Percentiles rank a stretch among this genome's conserved stretches.
These are phyloP conservation scores for Trichoderma cornu-damae DNA, from an alignment of 2,329 filamentous ascomycete genomes.

Conservation along the genomic window DNA sequence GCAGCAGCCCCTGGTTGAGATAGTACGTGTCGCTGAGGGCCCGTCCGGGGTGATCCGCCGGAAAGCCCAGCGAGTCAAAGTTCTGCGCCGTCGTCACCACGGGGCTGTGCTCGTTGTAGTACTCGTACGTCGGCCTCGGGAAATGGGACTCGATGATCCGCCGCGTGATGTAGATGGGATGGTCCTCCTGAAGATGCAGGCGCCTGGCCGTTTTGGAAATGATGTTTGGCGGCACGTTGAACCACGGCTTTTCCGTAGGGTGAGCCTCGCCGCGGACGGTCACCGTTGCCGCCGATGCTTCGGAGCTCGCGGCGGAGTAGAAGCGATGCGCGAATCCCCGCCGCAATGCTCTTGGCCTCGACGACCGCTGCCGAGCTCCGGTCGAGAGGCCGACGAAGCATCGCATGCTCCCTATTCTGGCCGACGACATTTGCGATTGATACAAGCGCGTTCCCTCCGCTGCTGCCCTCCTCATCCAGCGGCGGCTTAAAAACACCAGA, in stretches of 20 bases:
- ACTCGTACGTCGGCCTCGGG: constrained; percentile 63
- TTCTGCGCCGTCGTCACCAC: constrained; percentile 83
- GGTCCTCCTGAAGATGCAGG: constrained; percentile 85
- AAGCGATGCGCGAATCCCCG: constrained; percentile 24
- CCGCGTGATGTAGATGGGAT: constrained; percentile 85
- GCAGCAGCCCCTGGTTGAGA: constrained; percentile 73
- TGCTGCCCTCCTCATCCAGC: background rate
- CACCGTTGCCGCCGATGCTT: constrained; percentile 35
- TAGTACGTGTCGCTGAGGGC: constrained; percentile 93
- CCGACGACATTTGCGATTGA: constrained; percentile 24
- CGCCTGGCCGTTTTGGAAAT: constrained; percentile 66
- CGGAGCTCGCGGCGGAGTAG: constrained; percentile 22
- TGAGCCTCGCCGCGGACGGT: constrained; percentile 61
- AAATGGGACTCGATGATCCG: constrained; percentile 90
- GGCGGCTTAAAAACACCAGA: background rate
- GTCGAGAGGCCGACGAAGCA: constrained; percentile 28
- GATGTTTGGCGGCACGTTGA: constrained; percentile 75
- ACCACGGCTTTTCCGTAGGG: constrained; percentile 68
- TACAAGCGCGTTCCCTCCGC: too few relatives aligned
- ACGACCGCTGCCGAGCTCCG: constrained; percentile 24
- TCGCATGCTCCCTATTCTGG: constrained; percentile 26
- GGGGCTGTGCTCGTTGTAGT: constrained; percentile 74
- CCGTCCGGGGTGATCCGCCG: constrained; percentile 79
- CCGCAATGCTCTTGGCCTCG: constrained; percentile 24
- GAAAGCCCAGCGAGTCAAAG: constrained; percentile 95